Evolutionary conservation across 805 yeast genomes (phyloP).

Genomic region (Cyberlindnera samutprakarnensis): DNA sequence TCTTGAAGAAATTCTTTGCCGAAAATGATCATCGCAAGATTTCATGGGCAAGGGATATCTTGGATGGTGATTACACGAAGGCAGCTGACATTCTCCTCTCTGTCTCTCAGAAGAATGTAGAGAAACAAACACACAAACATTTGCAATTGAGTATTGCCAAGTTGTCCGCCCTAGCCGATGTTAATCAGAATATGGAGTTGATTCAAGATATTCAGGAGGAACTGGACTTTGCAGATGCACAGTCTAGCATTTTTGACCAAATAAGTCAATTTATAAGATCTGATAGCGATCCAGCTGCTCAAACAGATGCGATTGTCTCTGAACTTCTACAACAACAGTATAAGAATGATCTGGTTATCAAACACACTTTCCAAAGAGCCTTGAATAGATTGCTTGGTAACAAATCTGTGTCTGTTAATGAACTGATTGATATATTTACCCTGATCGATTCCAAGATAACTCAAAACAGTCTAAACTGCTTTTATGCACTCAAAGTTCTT

Average conservation of each 20-base stretch:
- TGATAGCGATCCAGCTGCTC: constrained; percentile 22
- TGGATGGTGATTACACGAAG: constrained; percentile 38
- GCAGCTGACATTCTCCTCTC: constrained; percentile 44
- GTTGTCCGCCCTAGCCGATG: constrained; percentile 38
- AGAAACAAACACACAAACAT: constrained; percentile 38
- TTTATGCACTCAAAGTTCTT: constrained; percentile 44
- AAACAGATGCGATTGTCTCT: constrained; percentile 18
- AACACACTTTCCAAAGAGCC: constrained; percentile 20
- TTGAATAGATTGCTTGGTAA: constrained; percentile 28
- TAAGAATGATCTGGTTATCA: constrained; percentile 13
- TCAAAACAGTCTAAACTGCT: constrained; percentile 25
- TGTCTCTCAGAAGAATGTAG: constrained; percentile 35
- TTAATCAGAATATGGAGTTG: constrained; percentile 18
- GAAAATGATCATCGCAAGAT: constrained; percentile 42
- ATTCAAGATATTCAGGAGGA: constrained; percentile 42
- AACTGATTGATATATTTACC: constrained; percentile 46
- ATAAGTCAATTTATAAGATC: constrained; percentile 23
- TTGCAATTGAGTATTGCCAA: constrained; percentile 67
- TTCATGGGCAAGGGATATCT: constrained; percentile 66
- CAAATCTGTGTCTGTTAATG: constrained; percentile 33
- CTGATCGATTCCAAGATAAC: constrained; percentile 30
- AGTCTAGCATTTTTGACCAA: constrained; percentile 30
- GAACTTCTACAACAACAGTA: constrained; percentile 19
- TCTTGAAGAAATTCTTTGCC: constrained; percentile 44
- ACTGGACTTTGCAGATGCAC: constrained; percentile 42